Conservation (phyloP, 129 eudicot species). For the Tagetes patula region DNA sequence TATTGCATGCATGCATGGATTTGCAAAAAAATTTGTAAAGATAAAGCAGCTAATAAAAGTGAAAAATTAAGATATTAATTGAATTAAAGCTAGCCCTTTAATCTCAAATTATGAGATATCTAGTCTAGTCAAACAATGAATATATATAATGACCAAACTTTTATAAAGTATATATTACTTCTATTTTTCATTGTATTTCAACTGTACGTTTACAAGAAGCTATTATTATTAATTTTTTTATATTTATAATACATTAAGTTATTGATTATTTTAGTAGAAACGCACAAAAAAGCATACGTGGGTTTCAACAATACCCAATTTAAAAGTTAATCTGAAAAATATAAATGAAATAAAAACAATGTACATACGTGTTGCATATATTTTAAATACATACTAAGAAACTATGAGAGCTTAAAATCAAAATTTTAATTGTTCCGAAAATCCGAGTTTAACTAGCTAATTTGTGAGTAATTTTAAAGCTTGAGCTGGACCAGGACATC, state of each 20-base stretch:
- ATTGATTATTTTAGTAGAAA: not conserved
- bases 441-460: too few species aligned
- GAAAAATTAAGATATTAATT: slow-evolving; percentile 7
- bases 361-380: not conserved
- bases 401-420: too few species aligned
- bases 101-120: slow-evolving; percentile 17
- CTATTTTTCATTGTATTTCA: not conserved
- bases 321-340: not conserved
- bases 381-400: not conserved
- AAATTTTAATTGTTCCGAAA: too few species aligned
- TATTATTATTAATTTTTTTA: not conserved
- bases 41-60: slow-evolving; percentile 7
- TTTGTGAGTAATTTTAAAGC: too few species aligned
- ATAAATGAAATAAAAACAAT: not conserved
- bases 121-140: slow-evolving; percentile 20
- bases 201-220: not conserved
- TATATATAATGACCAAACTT: not conserved
- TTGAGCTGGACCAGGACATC: too few species aligned
- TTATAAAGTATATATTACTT: not conserved
- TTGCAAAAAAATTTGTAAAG: slow-evolving; percentile 14
- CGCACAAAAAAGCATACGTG: slow-evolving; percentile 15
- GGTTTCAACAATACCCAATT: not conserved
- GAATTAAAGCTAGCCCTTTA: slow-evolving; percentile 7
- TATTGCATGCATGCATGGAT: slow-evolving; percentile 32
- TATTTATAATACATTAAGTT: not conserved